Evolutionary conservation across 2,329 filamentous ascomycete species (phyloP), one percentile per base, ranked within the genome.

Genomic region (Aspergillus sp.): DNA sequence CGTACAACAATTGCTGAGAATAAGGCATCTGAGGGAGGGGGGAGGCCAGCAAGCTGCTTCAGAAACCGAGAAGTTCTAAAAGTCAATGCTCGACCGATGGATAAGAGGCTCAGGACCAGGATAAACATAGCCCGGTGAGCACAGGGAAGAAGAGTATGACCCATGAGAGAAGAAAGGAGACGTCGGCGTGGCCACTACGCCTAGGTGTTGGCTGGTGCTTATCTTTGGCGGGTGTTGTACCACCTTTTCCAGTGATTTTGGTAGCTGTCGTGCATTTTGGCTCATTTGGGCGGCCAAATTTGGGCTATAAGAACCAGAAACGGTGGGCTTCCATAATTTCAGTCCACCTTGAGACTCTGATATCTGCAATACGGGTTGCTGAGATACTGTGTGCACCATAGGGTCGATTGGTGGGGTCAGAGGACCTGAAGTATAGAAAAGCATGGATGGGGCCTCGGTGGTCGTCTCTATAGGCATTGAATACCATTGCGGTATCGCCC

Each of bases 401-500:
- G 64, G 59, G 24, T 70, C 66, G 22, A 62, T 63, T 9, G 68
- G 63, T 22, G 68, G 64, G 7, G 62, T 59, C 46, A 69, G 51
- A 40, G 68, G 65, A 20, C 67, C 60, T 19, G 61, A 48, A 8
- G 68, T 64, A 41, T 72, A 73, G 15, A 63, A 70, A 2, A 66
- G 61, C 11, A 65, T 61, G 13, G 61, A 51, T 2, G 61, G 46
- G 33, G 61, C 60, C 9, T 65, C 69, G 13, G 64, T 65, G 17
- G 65, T 59, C 12, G 63, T 57, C 24, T 70, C 69, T 22, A 69
- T 64, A 40, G 69, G 61, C 56, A 71, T 60, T 1, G 65, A 57
- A 50, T 71, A 73, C 70, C 70, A 73, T 20, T 68, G 66, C 22
- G 65, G 58, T 5, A 65, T 54, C 3, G 66, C 61, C 68, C 68